These are phyloP conservation scores for Fallopia convolvulus DNA, from an alignment of 148 eudicot genomes.

Conservation along the genomic window DNA sequence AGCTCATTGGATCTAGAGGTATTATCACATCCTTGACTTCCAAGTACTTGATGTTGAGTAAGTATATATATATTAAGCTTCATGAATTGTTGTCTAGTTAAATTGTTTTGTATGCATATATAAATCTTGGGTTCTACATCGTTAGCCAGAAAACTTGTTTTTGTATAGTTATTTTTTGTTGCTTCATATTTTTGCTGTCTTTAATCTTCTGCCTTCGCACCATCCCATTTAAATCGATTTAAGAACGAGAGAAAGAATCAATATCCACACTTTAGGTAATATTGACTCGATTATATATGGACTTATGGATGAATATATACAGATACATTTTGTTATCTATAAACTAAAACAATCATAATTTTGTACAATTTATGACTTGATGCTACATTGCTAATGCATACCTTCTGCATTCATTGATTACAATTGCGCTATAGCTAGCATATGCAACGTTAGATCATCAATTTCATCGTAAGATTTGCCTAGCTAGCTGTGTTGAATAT, in stretches of 20 bases:
- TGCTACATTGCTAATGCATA: neutral
- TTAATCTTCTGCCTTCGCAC: neutral
- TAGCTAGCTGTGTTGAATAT: neutral
- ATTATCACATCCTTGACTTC: neutral
- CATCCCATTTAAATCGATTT: no score
- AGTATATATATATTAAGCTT: neutral
- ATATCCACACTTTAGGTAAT: no score
- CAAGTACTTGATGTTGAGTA: neutral
- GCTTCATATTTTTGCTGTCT: neutral
- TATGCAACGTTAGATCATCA: neutral
- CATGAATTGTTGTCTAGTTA: neutral
- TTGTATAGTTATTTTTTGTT: neutral
- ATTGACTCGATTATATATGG: no score
- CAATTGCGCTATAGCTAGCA: neutral
- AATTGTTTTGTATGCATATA: neutral
- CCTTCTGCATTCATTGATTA: neutral
- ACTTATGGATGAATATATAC: no score
- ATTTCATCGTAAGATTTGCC: neutral
- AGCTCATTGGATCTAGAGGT: neutral
- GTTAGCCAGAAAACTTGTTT: neutral
- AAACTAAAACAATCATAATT: neutral
- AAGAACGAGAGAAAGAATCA: no score
- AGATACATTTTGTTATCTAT: neutral
- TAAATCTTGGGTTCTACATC: neutral
- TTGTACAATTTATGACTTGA: neutral